phyloP scores from a whole-genome alignment of 345 rosid genomes.

The Acer yangbiense region DNA sequence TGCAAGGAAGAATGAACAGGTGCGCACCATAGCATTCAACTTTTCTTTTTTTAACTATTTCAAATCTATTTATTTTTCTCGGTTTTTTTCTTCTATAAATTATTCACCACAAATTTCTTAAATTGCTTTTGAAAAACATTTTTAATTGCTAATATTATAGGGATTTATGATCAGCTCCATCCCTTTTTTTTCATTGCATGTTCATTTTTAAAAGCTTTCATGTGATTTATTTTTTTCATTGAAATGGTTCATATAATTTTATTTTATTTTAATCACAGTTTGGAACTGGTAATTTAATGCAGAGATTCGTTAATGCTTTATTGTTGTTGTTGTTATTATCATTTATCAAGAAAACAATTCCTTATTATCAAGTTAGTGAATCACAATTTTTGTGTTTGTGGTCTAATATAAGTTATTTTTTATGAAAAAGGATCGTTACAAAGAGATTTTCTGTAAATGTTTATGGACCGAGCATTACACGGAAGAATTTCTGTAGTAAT shows the following conservation, averaged over 20 bases:
- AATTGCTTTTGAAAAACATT: not conserved
- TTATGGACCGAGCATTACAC: conserved; percentile 24
- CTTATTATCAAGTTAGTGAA: not conserved
- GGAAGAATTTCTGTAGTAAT: conserved; percentile 30
- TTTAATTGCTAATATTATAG: no score
- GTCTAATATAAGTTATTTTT: not conserved
- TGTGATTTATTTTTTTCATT: not conserved
- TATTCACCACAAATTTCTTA: not conserved
- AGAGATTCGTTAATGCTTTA: not conserved
- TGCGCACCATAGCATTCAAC: not conserved
- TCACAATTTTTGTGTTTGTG: not conserved
- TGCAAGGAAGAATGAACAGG: conserved; percentile 9
- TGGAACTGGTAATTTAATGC: not conserved
- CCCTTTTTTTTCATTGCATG: not conserved
- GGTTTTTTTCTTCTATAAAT: not conserved
- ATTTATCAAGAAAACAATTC: not conserved
- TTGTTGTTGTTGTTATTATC: not conserved
- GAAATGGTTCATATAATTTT: not conserved
- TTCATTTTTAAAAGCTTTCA: no score
- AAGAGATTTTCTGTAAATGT: conserved; percentile 27
- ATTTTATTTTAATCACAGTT: no score
- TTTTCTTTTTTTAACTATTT: not conserved
- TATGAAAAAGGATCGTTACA: conserved; percentile 33
- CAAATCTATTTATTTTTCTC: not conserved
- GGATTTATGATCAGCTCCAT: not conserved